Evolutionary conservation across 2,329 filamentous ascomycete species (phyloP), one percentile per base, ranked within the genome.

Genomic region (Hypoxylon sp.): DNA sequence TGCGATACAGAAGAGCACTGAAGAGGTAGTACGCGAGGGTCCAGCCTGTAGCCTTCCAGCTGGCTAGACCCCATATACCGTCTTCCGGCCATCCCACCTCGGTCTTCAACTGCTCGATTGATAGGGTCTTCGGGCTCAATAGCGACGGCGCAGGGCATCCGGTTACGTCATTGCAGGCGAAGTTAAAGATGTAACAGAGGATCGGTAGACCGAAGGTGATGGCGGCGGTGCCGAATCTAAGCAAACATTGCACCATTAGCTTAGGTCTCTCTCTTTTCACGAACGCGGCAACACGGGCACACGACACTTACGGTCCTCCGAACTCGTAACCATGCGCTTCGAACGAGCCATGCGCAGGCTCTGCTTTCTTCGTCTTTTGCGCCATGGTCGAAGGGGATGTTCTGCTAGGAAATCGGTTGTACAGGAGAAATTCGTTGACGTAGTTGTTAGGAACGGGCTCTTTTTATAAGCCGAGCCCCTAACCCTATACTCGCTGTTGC

Each of bases 111-210:
- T 87, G 85, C 19, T 89, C 86, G 49, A 93, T 80, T 43, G 88
- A 88, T 62, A 97, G 80, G 7, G 86, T 90, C 59, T 85, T 88
- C 30, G 91, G 93, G 69, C 85, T 84, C 37, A 97, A 84, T 7
- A 94, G 83, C 3, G 91, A 93, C 3, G 94, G 93, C 2, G 92
- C 89, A 48, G 94, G 95, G 75, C 95, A 98, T 61, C 95, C 94
- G 7, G 92, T 90, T 67, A 96, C 82, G 77, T 98, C 94, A 80
- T 97, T 98, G 85, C 94, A 97, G 72, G 90, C 82, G 75, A 97
- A 97, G 48, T 89, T 85, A 74, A 94, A 90, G 71, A 89, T 76
- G 79, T 95, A 97, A 71, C 93, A 86, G 68, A 94, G 84, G 43
- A 93, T 64, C 0, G 94, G 94, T 0, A 97, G 87, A 59, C 89